A percentile compares a stretch with the other conserved stretches of the same genome.
Evolutionary conservation across 148 eudicot species (phyloP).

Genomic region (Rhododendron mucronatum): DNA sequence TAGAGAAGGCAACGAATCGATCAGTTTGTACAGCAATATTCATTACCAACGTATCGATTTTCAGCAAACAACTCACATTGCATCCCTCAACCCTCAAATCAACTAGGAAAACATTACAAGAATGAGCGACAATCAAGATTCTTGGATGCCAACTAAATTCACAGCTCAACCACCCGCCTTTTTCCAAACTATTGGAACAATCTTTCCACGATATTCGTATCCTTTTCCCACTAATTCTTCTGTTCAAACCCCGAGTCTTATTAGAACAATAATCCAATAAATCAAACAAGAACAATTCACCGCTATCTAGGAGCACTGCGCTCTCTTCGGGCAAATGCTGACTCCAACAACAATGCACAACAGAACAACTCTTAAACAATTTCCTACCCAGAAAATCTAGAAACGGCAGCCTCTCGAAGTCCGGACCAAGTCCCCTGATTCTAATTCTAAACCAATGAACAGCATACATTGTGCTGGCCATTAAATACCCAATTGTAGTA

Average conservation of each 20-base stretch:
- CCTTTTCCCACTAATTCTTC: slow-evolving; percentile 32
- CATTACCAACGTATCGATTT: slow-evolving; percentile 25
- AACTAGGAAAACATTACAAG: slow-evolving; percentile 51
- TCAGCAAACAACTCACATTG: slow-evolving; percentile 44
- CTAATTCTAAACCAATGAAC: slow-evolving; percentile 53
- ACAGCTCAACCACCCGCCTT: slow-evolving; percentile 67
- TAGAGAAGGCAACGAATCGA: slow-evolving; percentile 50
- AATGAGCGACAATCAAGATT: slow-evolving; percentile 54
- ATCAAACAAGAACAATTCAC: slow-evolving; percentile 61
- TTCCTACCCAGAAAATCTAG: slow-evolving; percentile 41
- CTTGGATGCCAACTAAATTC: slow-evolving; percentile 83
- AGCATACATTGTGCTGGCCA: slow-evolving; percentile 53
- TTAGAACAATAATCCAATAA: slow-evolving; percentile 20
- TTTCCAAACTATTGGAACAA: slow-evolving; percentile 7
- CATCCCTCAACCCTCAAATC: slow-evolving; percentile 52
- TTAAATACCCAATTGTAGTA: slow-evolving; percentile 50
- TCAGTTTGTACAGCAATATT: slow-evolving; percentile 28
- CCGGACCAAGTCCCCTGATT: slow-evolving; percentile 19
- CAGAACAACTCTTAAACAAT: slow-evolving; percentile 35
- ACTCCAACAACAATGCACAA: slow-evolving; percentile 77
- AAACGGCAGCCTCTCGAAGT: slow-evolving; percentile 21
- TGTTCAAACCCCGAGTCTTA: not conserved
- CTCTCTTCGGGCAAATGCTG: slow-evolving; percentile 64
- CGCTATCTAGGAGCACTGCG: slow-evolving; percentile 58
- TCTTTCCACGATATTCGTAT: slow-evolving; percentile 42